phyloP scores from a whole-genome alignment of 768 basidiomycete genomes.

The Termitomyces titanicus region DNA sequence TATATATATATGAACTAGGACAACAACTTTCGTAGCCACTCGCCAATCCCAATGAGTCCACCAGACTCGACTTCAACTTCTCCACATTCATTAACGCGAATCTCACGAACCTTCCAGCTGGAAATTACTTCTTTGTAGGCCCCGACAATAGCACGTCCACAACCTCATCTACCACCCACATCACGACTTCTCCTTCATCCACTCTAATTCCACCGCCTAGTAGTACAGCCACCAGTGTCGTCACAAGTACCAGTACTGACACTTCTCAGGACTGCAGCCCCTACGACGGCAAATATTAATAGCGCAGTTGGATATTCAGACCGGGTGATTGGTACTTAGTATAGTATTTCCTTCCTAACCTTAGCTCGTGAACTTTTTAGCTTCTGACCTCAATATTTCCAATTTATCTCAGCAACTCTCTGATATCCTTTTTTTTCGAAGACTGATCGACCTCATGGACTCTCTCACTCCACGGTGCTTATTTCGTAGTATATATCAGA shows the following conservation, averaged over 20 bases:
- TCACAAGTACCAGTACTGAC: background rate
- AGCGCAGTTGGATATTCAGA: background rate
- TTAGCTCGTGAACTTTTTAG: background rate
- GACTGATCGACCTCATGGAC: background rate
- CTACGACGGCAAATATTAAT: background rate
- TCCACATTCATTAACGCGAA: slow-evolving; percentile 30
- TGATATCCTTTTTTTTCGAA: background rate
- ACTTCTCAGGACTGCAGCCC: background rate
- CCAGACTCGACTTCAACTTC: slow-evolving; percentile 35
- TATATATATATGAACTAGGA: no score
- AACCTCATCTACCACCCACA: slow-evolving; percentile 2
- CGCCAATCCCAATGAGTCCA: no score
- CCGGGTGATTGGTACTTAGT: background rate
- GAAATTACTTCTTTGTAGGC: slow-evolving; percentile 41
- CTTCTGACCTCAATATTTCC: background rate
- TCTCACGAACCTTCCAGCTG: slow-evolving; percentile 35
- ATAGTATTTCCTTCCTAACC: background rate
- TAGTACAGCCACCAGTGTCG: background rate
- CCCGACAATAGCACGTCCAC: slow-evolving; percentile 19
- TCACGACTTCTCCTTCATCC: background rate
- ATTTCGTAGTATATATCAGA: background rate
- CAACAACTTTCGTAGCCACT: no score
- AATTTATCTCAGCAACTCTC: background rate
- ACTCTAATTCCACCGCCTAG: background rate
- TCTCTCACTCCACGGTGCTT: background rate